Base-by-base conservation (phyloP, 2,329 filamentous ascomycete species). In the Pseudogymnoascus sp. region DNA sequence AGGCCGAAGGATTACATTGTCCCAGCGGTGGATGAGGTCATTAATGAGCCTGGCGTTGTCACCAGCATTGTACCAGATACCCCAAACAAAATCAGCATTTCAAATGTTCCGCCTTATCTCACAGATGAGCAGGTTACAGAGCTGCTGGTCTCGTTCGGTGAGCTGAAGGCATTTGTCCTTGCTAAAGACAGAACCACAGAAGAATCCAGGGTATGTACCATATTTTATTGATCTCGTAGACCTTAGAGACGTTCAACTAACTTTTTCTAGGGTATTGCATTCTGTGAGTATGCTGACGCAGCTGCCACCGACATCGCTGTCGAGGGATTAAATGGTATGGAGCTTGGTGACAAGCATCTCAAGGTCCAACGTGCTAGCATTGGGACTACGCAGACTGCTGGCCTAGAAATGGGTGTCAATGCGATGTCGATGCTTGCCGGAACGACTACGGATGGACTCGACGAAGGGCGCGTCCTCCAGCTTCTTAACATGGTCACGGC, bases 401-500 rank as follows among this genome's bases (percentile, higher is more conserved):
- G 92, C 66, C 83, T 96, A 41, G 94, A 99, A 72, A 95, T 97
- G 82, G 91, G 93, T 62, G 93, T 99, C 66, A 95, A 94, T 69
- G 94, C 94, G 66, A 97, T 99, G 87, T 96, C 92, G 60, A 92
- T 97, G 84, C 89, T 99, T 69, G 94, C 94, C 38, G 92, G 93
- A 63, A 96, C 94, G 19, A 91, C 87, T 2, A 89, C 90, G 38
- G 83, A 83, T 62, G 89, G 92, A 64, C 80, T 89, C 35, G 92
- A 96, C 68, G 86, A 88, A 64, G 90, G 90, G 67, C 85, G 90
- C 62, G 93, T 99, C 14, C 75, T 99, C 65, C 93, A 96, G 76
- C 80, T 99, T 65, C 84, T 99, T 72, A 99, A 99, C 79, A 99
- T 99, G 94, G 93, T 99, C 37, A 99, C 94, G 0, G 83, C 92